Conservation (phyloP, 192 early-diverging fungal genomes). For the Piromyces sp. region DNA sequence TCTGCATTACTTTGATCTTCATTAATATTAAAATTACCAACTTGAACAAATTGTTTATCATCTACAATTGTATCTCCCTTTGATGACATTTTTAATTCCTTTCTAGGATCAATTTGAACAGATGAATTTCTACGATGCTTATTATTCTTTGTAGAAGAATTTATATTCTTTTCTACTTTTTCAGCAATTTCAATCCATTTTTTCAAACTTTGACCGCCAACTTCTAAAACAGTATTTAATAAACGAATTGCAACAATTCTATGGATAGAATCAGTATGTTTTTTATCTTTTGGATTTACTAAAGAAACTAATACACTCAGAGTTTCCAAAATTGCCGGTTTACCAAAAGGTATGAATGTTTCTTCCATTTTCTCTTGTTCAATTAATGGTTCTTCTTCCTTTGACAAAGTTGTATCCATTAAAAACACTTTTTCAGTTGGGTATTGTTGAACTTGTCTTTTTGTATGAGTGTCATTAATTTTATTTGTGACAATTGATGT, state of each 20-base stretch:
- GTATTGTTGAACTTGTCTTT: not conserved
- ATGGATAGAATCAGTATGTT: constrained; percentile 84
- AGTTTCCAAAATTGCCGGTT: constrained; percentile 78
- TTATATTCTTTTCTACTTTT: constrained; percentile 1
- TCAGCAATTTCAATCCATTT: constrained; percentile 18
- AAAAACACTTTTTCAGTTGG: not conserved
- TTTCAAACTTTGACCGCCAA: constrained; percentile 60
- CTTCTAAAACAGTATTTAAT: constrained; percentile 68
- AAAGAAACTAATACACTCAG: constrained; percentile 77
- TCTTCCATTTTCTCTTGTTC: not conserved
- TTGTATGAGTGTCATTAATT: not conserved
- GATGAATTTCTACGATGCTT: not conserved
- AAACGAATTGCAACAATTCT: constrained; percentile 77
- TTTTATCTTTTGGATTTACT: constrained; percentile 71
- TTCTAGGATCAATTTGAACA: not conserved
- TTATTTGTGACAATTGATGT: not conserved
- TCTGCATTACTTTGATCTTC: not conserved
- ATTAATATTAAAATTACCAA: not conserved
- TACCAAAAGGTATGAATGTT: constrained; percentile 42
- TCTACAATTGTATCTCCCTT: constrained; percentile 1
- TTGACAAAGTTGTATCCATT: not conserved
- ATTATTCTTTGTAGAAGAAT: not conserved
- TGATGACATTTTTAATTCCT: not conserved
- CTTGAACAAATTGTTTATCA: not conserved
- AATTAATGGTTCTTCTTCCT: not conserved